Base-by-base conservation (phyloP, 2,329 filamentous ascomycete species). In the Trichoderma endophyticum region DNA sequence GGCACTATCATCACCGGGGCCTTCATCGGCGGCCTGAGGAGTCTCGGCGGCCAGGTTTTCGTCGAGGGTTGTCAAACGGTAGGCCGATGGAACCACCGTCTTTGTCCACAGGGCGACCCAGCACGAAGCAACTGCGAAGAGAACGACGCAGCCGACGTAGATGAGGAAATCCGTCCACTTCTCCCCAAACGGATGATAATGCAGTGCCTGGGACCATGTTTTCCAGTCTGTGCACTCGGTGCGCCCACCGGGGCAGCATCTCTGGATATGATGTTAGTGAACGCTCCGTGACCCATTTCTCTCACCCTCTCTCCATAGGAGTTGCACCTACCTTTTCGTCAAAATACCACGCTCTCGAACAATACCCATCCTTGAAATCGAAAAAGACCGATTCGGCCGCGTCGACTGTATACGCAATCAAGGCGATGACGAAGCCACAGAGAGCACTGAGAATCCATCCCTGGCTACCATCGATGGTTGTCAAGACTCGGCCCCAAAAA, bases 371-470 rank as follows among this genome's bases (percentile, higher is more conserved):
- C 81, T 99, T 99, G 84, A 90, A 90, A 79, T 98, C 95, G 80
- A 97, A 99, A 6, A 97, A 86, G 2, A 91, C 89, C 2, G 90
- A 89, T 82, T 99, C 96, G 3, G 93, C 92, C 32, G 98, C 88
- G 81, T 98, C 93, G 74, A 98, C 93, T 59, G 91, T 87, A 80
- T 98, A 99, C 21, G 96, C 96, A 71, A 97, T 86, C 9, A 91
- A 85, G 11, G 96, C 96, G 0, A 96, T 94, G 36, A 97, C 83
- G 75, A 94, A 90, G 34, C 96, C 96, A 71, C 97, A 96, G 26
- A 98, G 84, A 7, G 94, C 95, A 68, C 96, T 96, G 60, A 98
- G 84, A 71, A 98, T 90, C 96, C 96, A 99, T 60, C 95, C 96
- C 82, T 98, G 95, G 4, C 92, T 91, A 64, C 93, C 92, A 79